A percentile compares a stretch with the other conserved stretches of the same genome.
Evolutionary conservation across 2,329 filamentous ascomycete genomes (phyloP).

Genomic region (Claviceps citrina): DNA sequence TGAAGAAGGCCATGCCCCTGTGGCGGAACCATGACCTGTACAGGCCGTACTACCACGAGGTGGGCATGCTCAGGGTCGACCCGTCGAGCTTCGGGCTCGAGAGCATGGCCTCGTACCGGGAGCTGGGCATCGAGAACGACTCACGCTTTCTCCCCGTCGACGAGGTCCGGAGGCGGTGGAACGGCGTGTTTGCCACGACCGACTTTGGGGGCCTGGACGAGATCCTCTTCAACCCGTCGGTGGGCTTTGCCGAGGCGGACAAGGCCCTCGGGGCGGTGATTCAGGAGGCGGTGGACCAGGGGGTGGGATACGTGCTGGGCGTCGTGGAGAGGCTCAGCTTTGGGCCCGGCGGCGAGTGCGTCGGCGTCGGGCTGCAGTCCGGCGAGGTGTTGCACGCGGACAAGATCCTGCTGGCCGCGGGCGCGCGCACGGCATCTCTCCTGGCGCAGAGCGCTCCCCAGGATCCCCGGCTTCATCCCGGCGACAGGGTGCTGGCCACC

Average conservation of each 20-base stretch:
- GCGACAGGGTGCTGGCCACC: slow-evolving; percentile 38
- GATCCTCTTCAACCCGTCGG: slow-evolving; percentile 41
- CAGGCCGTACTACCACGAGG: slow-evolving; percentile 37
- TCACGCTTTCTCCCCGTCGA: slow-evolving; percentile 28
- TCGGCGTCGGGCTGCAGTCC: slow-evolving; percentile 32
- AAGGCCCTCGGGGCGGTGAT: slow-evolving; percentile 40
- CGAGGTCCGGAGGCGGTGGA: slow-evolving; percentile 38
- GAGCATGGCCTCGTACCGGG: slow-evolving; percentile 24
- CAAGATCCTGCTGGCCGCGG: slow-evolving; percentile 38
- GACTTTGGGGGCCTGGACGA: slow-evolving; percentile 40
- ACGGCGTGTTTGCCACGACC: slow-evolving; percentile 40
- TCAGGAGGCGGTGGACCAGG: slow-evolving; percentile 33
- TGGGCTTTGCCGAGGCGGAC: slow-evolving; percentile 44
- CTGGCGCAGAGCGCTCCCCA: slow-evolving; percentile 33
- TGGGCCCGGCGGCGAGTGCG: slow-evolving; percentile 27
- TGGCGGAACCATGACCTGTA: slow-evolving; percentile 34
- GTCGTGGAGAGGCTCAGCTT: slow-evolving; percentile 33
- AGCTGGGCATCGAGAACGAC: slow-evolving; percentile 24
- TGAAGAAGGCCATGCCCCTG: slow-evolving; percentile 24
- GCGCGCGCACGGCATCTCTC: slow-evolving; percentile 39
- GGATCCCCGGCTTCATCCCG: slow-evolving; percentile 35
- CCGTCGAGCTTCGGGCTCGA: slow-evolving; percentile 27
- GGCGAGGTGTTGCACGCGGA: slow-evolving; percentile 33
- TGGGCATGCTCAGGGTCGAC: slow-evolving; percentile 35
- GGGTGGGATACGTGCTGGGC: slow-evolving; percentile 39